phyloP scores from a whole-genome alignment of 176 grass and related monocot species.

The Alloteropsis semialata region DNA sequence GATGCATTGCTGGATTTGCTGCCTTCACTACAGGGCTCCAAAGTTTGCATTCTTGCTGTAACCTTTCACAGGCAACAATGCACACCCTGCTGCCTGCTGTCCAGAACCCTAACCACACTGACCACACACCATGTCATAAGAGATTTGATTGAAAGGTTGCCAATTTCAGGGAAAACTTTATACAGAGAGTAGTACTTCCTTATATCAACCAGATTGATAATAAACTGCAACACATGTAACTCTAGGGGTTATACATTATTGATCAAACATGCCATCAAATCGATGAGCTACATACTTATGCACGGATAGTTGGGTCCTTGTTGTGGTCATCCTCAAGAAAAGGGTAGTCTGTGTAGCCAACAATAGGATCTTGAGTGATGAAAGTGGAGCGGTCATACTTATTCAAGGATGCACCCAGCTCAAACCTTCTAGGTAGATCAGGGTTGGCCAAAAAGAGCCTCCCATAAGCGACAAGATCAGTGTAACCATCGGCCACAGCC shows the following conservation, averaged over 20 bases:
- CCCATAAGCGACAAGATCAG: conserved; percentile 29
- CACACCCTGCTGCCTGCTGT: too few species aligned
- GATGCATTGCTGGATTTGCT: too few species aligned
- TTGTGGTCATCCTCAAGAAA: neutral
- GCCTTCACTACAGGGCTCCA: too few species aligned
- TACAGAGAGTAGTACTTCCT: neutral
- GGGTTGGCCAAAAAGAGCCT: conserved; percentile 36
- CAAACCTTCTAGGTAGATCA: conserved; percentile 17
- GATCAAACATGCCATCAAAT: neutral
- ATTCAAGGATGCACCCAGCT: neutral
- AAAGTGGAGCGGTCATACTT: conserved; percentile 28
- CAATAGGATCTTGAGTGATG: neutral
- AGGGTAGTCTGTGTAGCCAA: conserved; percentile 45
- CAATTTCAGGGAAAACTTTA: too few species aligned
- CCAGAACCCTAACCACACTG: too few species aligned
- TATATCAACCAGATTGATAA: neutral
- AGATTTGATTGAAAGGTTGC: too few species aligned
- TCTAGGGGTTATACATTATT: neutral
- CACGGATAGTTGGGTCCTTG: neutral
- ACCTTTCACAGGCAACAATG: too few species aligned
- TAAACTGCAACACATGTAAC: neutral
- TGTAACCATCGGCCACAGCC: neutral
- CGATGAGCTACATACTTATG: neutral
- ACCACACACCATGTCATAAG: too few species aligned
- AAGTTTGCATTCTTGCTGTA: too few species aligned